Conservation (phyloP, 2,329 filamentous ascomycete species). For the Sphaerostilbella broomeana region DNA sequence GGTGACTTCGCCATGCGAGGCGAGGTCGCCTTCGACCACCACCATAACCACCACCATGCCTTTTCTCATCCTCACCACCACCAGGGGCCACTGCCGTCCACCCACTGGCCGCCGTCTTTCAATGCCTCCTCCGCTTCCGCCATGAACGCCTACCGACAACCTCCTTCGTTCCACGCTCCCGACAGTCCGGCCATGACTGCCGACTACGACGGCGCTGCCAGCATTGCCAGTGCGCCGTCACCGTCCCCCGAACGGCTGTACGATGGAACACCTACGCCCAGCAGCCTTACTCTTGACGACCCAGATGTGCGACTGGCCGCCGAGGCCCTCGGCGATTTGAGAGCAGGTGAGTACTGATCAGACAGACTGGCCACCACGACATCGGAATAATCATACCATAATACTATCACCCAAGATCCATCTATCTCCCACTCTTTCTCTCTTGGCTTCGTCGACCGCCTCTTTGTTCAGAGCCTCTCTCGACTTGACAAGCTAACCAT, state of each 20-base stretch:
- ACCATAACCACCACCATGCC: neutral
- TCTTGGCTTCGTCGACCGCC: neutral
- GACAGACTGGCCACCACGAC: neutral
- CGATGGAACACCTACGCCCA: constrained; percentile 35
- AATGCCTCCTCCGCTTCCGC: constrained; percentile 6
- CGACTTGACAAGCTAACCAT: too few relatives aligned
- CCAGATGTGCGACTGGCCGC: constrained; percentile 64
- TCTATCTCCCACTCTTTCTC: neutral
- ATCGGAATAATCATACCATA: neutral
- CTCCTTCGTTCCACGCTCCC: constrained; percentile 26
- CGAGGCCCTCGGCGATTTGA: constrained; percentile 67
- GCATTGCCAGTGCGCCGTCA: constrained; percentile 36
- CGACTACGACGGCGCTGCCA: constrained; percentile 41
- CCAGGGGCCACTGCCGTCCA: constrained; percentile 15
- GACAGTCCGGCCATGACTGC: constrained; percentile 44
- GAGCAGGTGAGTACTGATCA: constrained; percentile 54
- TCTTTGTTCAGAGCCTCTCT: neutral
- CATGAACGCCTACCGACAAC: constrained; percentile 37
- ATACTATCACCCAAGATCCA: too few relatives aligned
- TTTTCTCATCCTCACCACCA: neutral
- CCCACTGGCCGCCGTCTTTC: constrained; percentile 35
- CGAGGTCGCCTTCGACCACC: constrained; percentile 9
- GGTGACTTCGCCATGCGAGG: constrained; percentile 21
- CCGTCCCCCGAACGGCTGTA: constrained; percentile 29
- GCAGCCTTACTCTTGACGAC: constrained; percentile 53